Evolutionary conservation across 1,284 basidiomycete genomes (phyloP).

Genomic region (Xerocomus amazonicus): DNA sequence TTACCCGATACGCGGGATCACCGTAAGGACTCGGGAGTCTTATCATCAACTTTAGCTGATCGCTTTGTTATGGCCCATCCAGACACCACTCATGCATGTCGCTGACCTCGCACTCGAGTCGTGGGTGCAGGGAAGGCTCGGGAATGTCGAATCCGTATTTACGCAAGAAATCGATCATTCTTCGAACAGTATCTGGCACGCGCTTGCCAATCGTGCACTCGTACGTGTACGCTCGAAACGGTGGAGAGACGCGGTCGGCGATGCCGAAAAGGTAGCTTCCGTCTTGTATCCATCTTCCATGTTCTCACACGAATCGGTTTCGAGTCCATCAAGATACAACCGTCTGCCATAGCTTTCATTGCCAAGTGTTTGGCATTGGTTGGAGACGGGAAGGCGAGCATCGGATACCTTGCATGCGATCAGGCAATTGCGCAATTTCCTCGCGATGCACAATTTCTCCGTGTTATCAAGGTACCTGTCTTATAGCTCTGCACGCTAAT

Average conservation of each 20-base stretch:
- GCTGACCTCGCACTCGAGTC: neutral
- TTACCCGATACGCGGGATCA: neutral
- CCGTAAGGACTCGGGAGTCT: neutral
- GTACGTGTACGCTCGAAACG: neutral
- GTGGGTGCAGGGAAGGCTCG: conserved; percentile 4
- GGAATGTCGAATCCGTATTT: conserved; percentile 5
- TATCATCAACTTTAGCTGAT: neutral
- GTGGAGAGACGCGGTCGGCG: conserved; percentile 4
- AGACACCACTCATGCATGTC: conserved; percentile 3
- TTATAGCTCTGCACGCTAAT: neutral
- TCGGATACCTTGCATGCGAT: neutral
- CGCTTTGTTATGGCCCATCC: neutral
- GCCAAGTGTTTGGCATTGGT: conserved; percentile 6
- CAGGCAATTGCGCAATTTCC: neutral
- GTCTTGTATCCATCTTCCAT: no score
- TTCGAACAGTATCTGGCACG: neutral
- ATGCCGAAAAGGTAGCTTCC: conserved; percentile 5
- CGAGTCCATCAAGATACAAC: conserved; percentile 5
- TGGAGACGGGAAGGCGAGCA: neutral
- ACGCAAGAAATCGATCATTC: neutral
- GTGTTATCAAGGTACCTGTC: conserved; percentile 1
- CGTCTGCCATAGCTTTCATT: conserved; percentile 3
- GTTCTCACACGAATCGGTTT: neutral
- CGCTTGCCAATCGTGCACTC: conserved; percentile 4
- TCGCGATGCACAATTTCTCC: neutral